Evolutionary conservation across 1,284 basidiomycete genomes (phyloP), one percentile per base, ranked within the genome.

Genomic region (Kwoniella shivajii): DNA sequence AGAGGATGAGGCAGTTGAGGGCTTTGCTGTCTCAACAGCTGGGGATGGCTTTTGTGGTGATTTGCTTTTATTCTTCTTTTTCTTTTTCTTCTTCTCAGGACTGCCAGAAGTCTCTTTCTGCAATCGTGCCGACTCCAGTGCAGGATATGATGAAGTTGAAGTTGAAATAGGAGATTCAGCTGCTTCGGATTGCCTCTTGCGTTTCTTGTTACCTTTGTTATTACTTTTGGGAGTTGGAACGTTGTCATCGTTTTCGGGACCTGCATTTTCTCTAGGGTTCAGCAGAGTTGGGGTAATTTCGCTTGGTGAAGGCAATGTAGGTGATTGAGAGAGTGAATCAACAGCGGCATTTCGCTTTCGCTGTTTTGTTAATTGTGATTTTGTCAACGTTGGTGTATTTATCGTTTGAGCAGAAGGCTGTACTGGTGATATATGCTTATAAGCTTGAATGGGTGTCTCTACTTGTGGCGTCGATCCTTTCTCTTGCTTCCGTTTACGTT

Each of bases 181-280:
- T 6, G 24, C 2, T 47, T 34, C 33, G 4, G 45, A 47, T n/a
- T 26, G 11, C n/a, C 43, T 45, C 29, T 47, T 34, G 13, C 51
- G 51, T 44, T 53, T 53, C 43, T 20, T 47, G 9, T 30, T 47
- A n/a, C n/a, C n/a, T n/a, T n/a, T n/a, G n/a, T n/a, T n/a, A n/a
- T n/a, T 13, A 14, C 18, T 6, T 39, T 39, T 39, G 37, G 37
- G 5, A 20, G 22, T 16, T 16, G 9, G 10, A 39, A 9, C 10
- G 37, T 18, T 10, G 4, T 20, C 14, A 14, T 34, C 31, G 16
- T 47, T 4, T 30, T 10, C 4, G 45, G 20, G 16, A 33, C 36
- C 6, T 20, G 14, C 13, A 27, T 43, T 10, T 13, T 43, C 13
- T 39, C 18, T 39, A 18, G n/a, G 24, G 41, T 43, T 7, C 22